Evolutionary conservation across 164 flowering plant genomes (phyloP).

Genomic region (Sextonia rubra): DNA sequence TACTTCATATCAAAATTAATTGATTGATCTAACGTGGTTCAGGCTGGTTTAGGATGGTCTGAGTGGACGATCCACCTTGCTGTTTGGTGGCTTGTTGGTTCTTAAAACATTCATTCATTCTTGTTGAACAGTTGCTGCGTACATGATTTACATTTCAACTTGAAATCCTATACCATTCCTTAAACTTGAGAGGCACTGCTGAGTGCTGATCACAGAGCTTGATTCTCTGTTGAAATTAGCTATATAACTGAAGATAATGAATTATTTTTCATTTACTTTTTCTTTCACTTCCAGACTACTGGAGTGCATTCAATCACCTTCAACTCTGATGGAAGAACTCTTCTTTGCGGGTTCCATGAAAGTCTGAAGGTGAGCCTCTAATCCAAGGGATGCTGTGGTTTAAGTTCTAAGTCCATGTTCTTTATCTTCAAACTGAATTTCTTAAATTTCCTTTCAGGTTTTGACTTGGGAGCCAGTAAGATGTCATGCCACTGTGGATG

Average conservation of each 20-base stretch:
- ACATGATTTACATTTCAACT: too few species aligned
- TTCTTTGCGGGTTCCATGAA: slow-evolving; percentile 93
- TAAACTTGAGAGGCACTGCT: too few species aligned
- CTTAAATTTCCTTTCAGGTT: slow-evolving; percentile 40
- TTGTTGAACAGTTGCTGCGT: too few species aligned
- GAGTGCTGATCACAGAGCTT: too few species aligned
- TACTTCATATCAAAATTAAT: too few species aligned
- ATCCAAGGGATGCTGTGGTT: neutral
- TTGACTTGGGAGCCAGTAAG: slow-evolving; percentile 93
- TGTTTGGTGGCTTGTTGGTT: too few species aligned
- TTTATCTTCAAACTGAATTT: slow-evolving; percentile 1
- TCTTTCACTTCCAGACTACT: slow-evolving; percentile 42
- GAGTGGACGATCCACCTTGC: too few species aligned
- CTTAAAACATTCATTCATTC: too few species aligned
- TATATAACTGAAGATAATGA: neutral
- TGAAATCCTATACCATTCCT: too few species aligned
- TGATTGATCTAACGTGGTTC: too few species aligned
- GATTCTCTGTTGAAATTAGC: too few species aligned
- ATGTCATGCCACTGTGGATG: slow-evolving; percentile 87
- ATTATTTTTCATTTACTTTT: neutral
- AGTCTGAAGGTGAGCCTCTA: slow-evolving; percentile 59
- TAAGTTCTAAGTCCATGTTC: neutral
- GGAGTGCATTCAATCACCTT: slow-evolving; percentile 86
- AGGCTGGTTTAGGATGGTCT: too few species aligned
- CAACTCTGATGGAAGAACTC: slow-evolving; percentile 92